A percentile compares a stretch with the other conserved stretches of the same genome.
phyloP scores from a whole-genome alignment of 495 filamentous ascomycete species.

The Melanomma pulvis-pyrius region DNA sequence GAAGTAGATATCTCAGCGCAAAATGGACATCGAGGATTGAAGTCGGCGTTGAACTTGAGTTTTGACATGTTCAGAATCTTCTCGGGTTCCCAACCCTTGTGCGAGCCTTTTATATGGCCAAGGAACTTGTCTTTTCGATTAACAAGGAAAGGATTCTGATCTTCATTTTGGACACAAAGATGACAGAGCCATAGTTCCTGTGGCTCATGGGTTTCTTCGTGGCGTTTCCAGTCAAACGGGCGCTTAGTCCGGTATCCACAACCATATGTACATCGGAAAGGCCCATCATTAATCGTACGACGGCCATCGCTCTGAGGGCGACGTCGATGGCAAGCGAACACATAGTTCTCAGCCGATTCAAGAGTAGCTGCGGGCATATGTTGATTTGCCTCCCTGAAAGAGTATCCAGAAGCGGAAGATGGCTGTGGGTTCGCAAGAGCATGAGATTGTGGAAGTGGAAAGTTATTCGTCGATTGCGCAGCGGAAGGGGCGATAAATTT shows the following conservation, averaged over 20 bases:
- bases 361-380: slow-evolving; percentile 18
- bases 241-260: slow-evolving; percentile 36
- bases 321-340: slow-evolving; percentile 10
- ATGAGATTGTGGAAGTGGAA: neutral
- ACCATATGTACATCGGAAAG: slow-evolving; percentile 27
- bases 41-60: slow-evolving; percentile 15
- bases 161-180: slow-evolving; percentile 14
- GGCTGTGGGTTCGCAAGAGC: neutral
- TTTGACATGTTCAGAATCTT: slow-evolving; percentile 26
- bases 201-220: slow-evolving; percentile 38
- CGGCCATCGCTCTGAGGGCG: slow-evolving; percentile 28
- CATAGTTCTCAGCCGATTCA: slow-evolving; percentile 25
- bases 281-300: slow-evolving; percentile 24
- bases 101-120: slow-evolving; percentile 26
- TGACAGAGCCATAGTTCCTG: slow-evolving; percentile 36
- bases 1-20: slow-evolving; percentile 6
- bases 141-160: slow-evolving; percentile 29
- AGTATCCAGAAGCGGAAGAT: slow-evolving; percentile 3
- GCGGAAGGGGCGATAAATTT: slow-evolving; percentile 1
- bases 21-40: slow-evolving; percentile 24
- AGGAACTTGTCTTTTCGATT: slow-evolving; percentile 35
- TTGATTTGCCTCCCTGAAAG: slow-evolving; percentile 10
- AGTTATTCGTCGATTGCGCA: neutral
- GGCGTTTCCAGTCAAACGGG: slow-evolving; percentile 33
- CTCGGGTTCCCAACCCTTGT: slow-evolving; percentile 15